These are phyloP conservation scores for Alternaria gansuensis DNA, from an alignment of 2,329 filamentous ascomycete genomes.

Conservation along the genomic window DNA sequence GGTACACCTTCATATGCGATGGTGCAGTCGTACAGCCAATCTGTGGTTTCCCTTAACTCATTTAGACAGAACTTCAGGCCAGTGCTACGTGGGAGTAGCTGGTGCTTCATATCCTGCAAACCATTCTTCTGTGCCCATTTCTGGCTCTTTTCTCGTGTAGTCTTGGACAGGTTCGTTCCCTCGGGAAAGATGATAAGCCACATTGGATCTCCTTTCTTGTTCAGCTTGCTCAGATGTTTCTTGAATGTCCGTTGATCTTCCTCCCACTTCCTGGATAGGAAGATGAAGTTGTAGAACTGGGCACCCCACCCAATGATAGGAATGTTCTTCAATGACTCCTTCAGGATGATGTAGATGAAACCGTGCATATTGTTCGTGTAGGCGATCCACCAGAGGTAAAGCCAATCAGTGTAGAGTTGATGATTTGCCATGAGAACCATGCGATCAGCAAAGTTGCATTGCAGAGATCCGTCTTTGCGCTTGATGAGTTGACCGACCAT, in stretches of 20 bases:
- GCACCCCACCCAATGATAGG: slow-evolving; percentile 82
- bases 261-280: slow-evolving; percentile 89
- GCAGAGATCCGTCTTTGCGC: slow-evolving; percentile 74
- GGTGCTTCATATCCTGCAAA: slow-evolving; percentile 74
- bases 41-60: slow-evolving; percentile 75
- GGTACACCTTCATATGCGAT: slow-evolving; percentile 94
- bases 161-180: slow-evolving; percentile 80
- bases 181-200: slow-evolving; percentile 90
- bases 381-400: slow-evolving; percentile 94
- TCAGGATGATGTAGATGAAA: slow-evolving; percentile 88
- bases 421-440: slow-evolving; percentile 88
- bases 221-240: slow-evolving; percentile 75
- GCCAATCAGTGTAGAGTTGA: slow-evolving; percentile 88
- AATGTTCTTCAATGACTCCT: slow-evolving; percentile 83
- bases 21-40: slow-evolving; percentile 92
- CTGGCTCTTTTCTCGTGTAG: slow-evolving; percentile 74
- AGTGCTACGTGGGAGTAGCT: slow-evolving; percentile 80
- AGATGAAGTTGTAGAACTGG: slow-evolving; percentile 89
- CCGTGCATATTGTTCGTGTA: slow-evolving; percentile 86
- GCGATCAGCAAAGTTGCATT: slow-evolving; percentile 82
- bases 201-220: slow-evolving; percentile 78
- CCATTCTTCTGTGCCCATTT: slow-evolving; percentile 80
- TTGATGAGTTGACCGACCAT: slow-evolving; percentile 77
- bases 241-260: slow-evolving; percentile 79
- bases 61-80: slow-evolving; percentile 81